A percentile compares a stretch with the other conserved stretches of the same genome.
phyloP scores from a whole-genome alignment of 306 rosid genomes.

The Acacia melanoxylon region DNA sequence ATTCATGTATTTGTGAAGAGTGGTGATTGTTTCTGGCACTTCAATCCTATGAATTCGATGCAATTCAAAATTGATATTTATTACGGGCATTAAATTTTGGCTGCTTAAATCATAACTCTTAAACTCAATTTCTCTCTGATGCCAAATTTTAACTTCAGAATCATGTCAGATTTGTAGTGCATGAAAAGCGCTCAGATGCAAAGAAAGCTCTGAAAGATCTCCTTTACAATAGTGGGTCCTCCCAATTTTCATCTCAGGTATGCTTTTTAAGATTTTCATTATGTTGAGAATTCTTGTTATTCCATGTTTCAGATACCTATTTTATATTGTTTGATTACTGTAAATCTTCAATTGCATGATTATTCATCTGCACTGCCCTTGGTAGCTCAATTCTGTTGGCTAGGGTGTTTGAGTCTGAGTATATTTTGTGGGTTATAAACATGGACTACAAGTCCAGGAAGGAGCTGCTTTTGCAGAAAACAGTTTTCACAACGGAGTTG shows the following conservation, averaged over 20 bases:
- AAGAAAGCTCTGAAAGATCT: constrained; percentile 84
- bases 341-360: background rate
- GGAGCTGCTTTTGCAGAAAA: background rate
- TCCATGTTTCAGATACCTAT: constrained; percentile 19
- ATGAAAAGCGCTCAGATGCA: constrained; percentile 83
- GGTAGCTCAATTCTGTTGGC: background rate
- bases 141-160: constrained; percentile 49
- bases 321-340: constrained; percentile 21
- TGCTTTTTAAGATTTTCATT: constrained; percentile 16
- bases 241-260: constrained; percentile 53
- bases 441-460: background rate
- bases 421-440: background rate
- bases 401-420: background rate
- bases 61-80: background rate
- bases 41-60: background rate
- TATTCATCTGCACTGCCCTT: background rate
- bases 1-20: constrained; percentile 6
- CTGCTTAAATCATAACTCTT: background rate
- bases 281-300: constrained; percentile 16
- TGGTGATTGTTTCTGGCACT: background rate
- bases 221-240: constrained; percentile 63
- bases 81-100: background rate
- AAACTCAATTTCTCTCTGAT: constrained; percentile 17
- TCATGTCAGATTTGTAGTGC: constrained; percentile 57
- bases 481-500: background rate